These are phyloP conservation scores for Alternaria postmessia DNA, from an alignment of 2,329 filamentous ascomycete species.

Conservation along the genomic window DNA sequence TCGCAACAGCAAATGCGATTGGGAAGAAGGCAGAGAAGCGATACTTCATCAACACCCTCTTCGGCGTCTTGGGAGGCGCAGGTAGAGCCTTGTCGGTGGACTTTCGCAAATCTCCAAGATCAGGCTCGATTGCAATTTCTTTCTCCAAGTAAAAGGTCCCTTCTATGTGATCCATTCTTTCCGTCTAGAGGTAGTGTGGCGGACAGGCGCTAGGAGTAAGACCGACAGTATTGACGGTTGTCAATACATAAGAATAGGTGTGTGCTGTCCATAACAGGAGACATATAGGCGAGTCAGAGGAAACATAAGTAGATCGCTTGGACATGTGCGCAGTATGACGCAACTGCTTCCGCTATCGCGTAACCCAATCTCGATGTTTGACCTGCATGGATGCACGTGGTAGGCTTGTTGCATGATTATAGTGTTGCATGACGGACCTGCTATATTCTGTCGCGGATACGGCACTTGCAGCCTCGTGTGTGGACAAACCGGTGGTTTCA, in stretches of 20 bases:
- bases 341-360: not conserved
- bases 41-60: conserved; percentile 29
- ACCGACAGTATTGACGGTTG: not conserved
- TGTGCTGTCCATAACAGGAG: not conserved
- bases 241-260: not conserved
- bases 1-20: conserved; percentile 18
- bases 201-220: not conserved
- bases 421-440: conserved; percentile 1
- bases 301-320: not conserved
- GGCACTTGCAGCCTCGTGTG: not conserved
- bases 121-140: conserved; percentile 26
- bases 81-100: conserved; percentile 32
- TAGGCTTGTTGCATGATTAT: conserved; percentile 5
- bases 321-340: conserved; percentile 4
- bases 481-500: not conserved
- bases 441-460: not conserved
- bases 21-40: conserved; percentile 30
- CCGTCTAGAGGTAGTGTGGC: not conserved
- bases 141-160: conserved; percentile 15
- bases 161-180: conserved; percentile 9
- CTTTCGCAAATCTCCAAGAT: conserved; percentile 31
- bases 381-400: conserved; percentile 14
- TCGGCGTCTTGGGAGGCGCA: conserved; percentile 27
- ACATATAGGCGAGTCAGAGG: not conserved
- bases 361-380: not conserved